Evolutionary conservation across 2,329 filamentous ascomycete species (phyloP).

Genomic region (Aureobasidium sp.): DNA sequence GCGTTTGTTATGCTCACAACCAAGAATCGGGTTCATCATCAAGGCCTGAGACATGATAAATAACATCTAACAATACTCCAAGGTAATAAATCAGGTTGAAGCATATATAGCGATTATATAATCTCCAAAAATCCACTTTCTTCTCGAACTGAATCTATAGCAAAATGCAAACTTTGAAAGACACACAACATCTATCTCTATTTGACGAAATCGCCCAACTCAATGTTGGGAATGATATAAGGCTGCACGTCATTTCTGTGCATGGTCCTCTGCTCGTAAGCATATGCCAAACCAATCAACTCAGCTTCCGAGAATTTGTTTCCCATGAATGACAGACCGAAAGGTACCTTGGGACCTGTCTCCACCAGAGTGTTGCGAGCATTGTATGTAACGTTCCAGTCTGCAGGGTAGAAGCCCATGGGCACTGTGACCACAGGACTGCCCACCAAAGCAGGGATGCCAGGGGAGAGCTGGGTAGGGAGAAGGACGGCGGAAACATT

Average conservation of each 20-base stretch:
- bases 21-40: no score
- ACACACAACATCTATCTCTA: neutral
- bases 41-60: no score
- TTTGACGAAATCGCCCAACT: conserved; percentile 36
- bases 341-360: conserved; percentile 46
- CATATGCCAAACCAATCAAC: conserved; percentile 58
- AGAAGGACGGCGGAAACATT: conserved; percentile 54
- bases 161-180: no score
- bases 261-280: conserved; percentile 55
- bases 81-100: no score
- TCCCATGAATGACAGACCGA: conserved; percentile 57
- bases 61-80: no score
- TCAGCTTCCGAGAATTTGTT: conserved; percentile 51
- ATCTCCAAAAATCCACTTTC: no score
- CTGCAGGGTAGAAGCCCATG: conserved; percentile 46
- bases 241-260: conserved; percentile 40
- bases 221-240: conserved; percentile 40
- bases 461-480: conserved; percentile 42
- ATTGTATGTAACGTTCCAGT: conserved; percentile 39
- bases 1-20: no score
- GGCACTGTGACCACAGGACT: conserved; percentile 56
- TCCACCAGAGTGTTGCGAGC: conserved; percentile 42
- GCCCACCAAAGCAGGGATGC: conserved; percentile 48
- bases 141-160: no score
- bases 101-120: no score